Evolutionary conservation across 2,329 filamentous ascomycete species (phyloP).

Genomic region (Fusarium mexicanum): DNA sequence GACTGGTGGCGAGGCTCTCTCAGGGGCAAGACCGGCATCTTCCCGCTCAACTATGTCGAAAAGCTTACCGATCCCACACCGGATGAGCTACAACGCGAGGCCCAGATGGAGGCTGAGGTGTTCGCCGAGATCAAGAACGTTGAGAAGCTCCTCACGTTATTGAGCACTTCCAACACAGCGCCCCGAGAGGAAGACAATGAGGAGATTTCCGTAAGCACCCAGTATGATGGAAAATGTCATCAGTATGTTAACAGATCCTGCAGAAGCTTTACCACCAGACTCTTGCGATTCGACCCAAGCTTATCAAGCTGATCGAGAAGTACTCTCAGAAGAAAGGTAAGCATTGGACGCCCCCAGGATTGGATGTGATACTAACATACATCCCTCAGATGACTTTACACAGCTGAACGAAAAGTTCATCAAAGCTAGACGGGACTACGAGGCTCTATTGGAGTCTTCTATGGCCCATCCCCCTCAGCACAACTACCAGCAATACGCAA

Average conservation of each 20-base stretch:
- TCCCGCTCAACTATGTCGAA: slow-evolving; percentile 98
- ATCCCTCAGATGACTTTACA: slow-evolving; percentile 80
- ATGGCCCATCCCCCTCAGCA: slow-evolving; percentile 93
- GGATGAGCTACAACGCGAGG: slow-evolving; percentile 93
- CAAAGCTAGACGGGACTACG: slow-evolving; percentile 96
- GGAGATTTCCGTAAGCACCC: slow-evolving; percentile 80
- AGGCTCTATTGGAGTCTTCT: slow-evolving; percentile 92
- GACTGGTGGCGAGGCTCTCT: slow-evolving; percentile 99
- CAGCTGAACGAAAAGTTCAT: slow-evolving; percentile 99
- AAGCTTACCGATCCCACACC: slow-evolving; percentile 94
- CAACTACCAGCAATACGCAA: slow-evolving; percentile 75
- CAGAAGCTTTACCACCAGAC: slow-evolving; percentile 90
- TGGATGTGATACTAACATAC: not conserved
- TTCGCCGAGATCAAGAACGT: slow-evolving; percentile 73
- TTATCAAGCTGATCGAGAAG: slow-evolving; percentile 98
- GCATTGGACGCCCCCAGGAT: not conserved
- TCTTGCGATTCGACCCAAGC: slow-evolving; percentile 90
- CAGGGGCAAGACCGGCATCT: slow-evolving; percentile 94
- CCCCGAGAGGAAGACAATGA: slow-evolving; percentile 92
- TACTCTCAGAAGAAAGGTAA: slow-evolving; percentile 95
- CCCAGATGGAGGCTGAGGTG: slow-evolving; percentile 86
- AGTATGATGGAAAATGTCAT: no score
- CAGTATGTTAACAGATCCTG: slow-evolving; percentile 45
- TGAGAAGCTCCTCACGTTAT: slow-evolving; percentile 79
- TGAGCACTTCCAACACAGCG: slow-evolving; percentile 86